A percentile compares a stretch with the other conserved stretches of the same genome.
Evolutionary conservation across 768 basidiomycete species (phyloP).

Genomic region (Pluteus cervinus): DNA sequence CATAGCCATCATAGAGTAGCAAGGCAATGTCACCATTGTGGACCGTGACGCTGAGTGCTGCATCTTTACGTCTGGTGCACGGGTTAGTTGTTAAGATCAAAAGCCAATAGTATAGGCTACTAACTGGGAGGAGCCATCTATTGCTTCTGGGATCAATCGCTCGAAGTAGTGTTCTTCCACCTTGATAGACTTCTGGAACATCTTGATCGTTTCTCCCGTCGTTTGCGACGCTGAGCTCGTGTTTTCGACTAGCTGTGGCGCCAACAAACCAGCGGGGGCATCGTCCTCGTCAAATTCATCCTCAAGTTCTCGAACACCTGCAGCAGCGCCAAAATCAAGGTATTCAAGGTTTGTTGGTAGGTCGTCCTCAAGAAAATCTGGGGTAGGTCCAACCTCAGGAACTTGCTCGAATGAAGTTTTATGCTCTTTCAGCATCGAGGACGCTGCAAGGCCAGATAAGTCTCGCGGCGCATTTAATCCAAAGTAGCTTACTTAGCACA

Average conservation of each 20-base stretch:
- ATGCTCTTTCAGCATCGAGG: too few relatives aligned
- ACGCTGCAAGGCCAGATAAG: too few relatives aligned
- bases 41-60: constrained; percentile 47
- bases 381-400: constrained; percentile 72
- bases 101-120: constrained; percentile 13
- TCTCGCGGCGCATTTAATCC: neutral
- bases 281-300: constrained; percentile 73
- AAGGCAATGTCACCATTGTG: constrained; percentile 59
- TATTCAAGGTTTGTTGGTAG: constrained; percentile 87
- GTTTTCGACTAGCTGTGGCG: too few relatives aligned
- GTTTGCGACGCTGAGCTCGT: too few relatives aligned
- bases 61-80: constrained; percentile 35
- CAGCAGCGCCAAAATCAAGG: constrained; percentile 77
- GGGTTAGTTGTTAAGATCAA: constrained; percentile 3
- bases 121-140: constrained; percentile 42
- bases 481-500: constrained; percentile 25
- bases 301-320: constrained; percentile 63
- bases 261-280: too few relatives aligned
- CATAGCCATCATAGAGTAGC: constrained; percentile 89
- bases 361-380: constrained; percentile 90
- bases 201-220: constrained; percentile 85
- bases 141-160: constrained; percentile 49
- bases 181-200: constrained; percentile 64
- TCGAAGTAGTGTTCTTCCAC: constrained; percentile 73
- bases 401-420: constrained; percentile 66